A percentile compares a stretch with the other conserved stretches of the same genome.
Evolutionary conservation across 2,329 filamentous ascomycete genomes (phyloP).

Genomic region (Zymoseptoria tritici): DNA sequence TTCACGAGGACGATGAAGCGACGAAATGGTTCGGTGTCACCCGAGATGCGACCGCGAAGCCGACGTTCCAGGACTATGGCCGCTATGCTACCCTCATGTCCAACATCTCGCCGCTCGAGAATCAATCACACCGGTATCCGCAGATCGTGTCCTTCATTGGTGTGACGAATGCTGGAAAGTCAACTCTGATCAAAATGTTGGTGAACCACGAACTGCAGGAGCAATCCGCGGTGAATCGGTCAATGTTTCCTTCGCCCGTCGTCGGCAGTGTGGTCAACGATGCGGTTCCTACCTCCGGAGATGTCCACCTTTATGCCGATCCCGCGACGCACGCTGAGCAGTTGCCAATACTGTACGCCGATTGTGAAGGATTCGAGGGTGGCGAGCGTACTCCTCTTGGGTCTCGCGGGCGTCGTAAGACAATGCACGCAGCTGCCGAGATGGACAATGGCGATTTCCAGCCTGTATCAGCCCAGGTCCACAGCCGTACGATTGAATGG

Average conservation of each 20-base stretch:
- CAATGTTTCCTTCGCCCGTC: conserved; percentile 36
- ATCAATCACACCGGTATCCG: conserved; percentile 24
- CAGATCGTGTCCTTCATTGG: conserved; percentile 31
- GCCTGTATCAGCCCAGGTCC: conserved; percentile 10
- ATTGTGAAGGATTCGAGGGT: conserved; percentile 48
- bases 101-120: conserved; percentile 24
- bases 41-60: conserved; percentile 23
- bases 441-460: not conserved
- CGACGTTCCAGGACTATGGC: conserved; percentile 37
- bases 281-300: conserved; percentile 42
- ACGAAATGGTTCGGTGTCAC: conserved; percentile 36
- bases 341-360: conserved; percentile 43
- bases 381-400: conserved; percentile 38
- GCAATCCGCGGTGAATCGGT: conserved; percentile 21
- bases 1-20: conserved; percentile 31
- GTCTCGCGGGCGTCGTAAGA: conserved; percentile 16
- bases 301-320: conserved; percentile 48
- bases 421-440: not conserved
- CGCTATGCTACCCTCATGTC: conserved; percentile 40
- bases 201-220: conserved; percentile 33
- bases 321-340: conserved; percentile 35
- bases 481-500: conserved; percentile 27
- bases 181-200: conserved; percentile 44
- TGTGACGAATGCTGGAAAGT: conserved; percentile 41
- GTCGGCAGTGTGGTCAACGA: conserved; percentile 36